Percentiles rank a stretch among this genome's conserved stretches.
Evolutionary conservation across 177 flowering plant genomes (phyloP).

Genomic region (Vitis hybrid): DNA sequence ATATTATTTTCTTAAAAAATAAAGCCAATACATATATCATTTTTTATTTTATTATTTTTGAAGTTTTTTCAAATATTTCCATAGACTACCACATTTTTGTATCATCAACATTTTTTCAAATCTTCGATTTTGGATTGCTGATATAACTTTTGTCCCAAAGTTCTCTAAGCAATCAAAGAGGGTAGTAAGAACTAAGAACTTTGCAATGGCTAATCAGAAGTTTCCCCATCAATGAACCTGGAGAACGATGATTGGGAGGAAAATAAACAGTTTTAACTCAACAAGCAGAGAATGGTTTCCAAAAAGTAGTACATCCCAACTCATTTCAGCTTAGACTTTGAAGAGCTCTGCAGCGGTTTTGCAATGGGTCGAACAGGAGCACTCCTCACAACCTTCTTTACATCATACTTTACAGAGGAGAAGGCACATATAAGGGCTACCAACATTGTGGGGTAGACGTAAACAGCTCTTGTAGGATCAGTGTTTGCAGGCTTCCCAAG

Average conservation of each 20-base stretch:
- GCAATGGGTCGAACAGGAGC: constrained; percentile 59
- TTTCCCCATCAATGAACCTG: too few species aligned
- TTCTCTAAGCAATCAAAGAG: too few species aligned
- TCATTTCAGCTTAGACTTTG: constrained; percentile 88
- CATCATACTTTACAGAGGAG: constrained; percentile 72
- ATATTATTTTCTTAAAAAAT: too few species aligned
- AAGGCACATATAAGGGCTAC: constrained; percentile 76
- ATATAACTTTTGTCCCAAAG: too few species aligned
- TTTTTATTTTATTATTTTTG: too few species aligned
- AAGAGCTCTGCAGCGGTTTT: constrained; percentile 75
- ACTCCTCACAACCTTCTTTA: constrained; percentile 52
- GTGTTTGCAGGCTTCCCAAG: constrained; percentile 67
- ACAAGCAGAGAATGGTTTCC: neutral
- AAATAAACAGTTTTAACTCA: neutral
- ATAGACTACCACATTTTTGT: too few species aligned
- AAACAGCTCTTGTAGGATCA: constrained; percentile 70
- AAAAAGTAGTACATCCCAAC: constrained; percentile 1
- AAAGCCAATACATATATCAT: too few species aligned
- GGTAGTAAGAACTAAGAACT: too few species aligned
- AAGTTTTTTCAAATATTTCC: too few species aligned
- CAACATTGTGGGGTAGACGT: constrained; percentile 85
- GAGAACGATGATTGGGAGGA: neutral
- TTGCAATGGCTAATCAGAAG: too few species aligned
- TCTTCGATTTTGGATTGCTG: too few species aligned
- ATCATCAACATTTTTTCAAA: too few species aligned